phyloP scores from a whole-genome alignment of 2,329 filamentous ascomycete species.

The Neopestalotiopsis rosae region DNA sequence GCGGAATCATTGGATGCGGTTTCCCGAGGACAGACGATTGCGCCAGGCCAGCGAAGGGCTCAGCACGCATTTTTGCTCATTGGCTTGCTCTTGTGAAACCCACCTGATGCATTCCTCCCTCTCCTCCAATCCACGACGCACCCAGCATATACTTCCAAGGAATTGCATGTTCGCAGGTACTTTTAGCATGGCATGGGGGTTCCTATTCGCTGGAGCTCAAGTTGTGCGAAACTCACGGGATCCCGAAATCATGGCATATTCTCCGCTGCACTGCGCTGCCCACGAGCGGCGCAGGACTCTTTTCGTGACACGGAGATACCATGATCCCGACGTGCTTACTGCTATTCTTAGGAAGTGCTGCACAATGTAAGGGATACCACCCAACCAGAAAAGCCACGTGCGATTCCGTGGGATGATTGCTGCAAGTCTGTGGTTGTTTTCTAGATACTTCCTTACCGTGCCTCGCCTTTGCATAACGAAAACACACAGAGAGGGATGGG shows the following conservation, averaged over 20 bases:
- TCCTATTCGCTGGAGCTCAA: background rate
- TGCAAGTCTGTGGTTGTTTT: too few species aligned
- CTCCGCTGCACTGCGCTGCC: background rate
- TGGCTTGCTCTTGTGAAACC: background rate
- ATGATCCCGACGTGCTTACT: too few species aligned
- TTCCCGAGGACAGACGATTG: background rate
- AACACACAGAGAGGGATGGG: too few species aligned
- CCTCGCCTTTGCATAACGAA: background rate
- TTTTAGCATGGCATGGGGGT: too few species aligned
- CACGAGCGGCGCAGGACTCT: background rate
- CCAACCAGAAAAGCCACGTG: background rate
- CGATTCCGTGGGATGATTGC: background rate
- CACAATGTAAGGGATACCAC: too few species aligned
- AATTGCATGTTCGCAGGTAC: too few species aligned
- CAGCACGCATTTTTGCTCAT: background rate
- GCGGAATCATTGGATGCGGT: background rate
- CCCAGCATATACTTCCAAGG: background rate
- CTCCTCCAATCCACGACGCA: background rate
- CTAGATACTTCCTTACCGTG: too few species aligned
- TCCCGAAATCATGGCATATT: background rate
- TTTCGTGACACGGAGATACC: too few species aligned
- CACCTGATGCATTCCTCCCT: background rate
- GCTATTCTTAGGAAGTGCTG: too few species aligned
- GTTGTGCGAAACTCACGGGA: background rate
- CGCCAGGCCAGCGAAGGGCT: too few species aligned